Evolutionary conservation across 75 land plant species (phyloP), one percentile per base, ranked within the genome.

Genomic region (Pseudotsuga menziesii): DNA sequence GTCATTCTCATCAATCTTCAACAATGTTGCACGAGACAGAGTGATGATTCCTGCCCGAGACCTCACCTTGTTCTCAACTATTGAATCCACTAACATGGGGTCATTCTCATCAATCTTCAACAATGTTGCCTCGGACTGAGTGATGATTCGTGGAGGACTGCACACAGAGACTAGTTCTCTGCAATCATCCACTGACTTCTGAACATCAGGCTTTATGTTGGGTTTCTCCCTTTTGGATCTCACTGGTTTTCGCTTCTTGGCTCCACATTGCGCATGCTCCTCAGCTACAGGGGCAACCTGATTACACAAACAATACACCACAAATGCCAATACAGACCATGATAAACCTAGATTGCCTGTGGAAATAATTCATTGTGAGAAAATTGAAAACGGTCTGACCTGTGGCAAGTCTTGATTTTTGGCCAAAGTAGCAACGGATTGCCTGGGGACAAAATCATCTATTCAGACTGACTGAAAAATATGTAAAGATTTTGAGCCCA

Each of bases 221-320:
- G 64, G 72, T 12, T 60, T 57, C 59, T 52, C 39, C 32, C 64
- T 76, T 61, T 62, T 60, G 2, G 82, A 66, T 66, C 17, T 17
- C 7, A 69, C 29, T 48, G 32, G 32, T 0, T 80, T 79, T 25
- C 83, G 26, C 23, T 78, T 56, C 48, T 64, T 82, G 13, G 80
- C 80, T 14, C 83, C 80, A 80, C 83, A 82, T 22, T 78, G 66
- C 36, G 59, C 57, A 52, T 67, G 72, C n/a, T 76, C 82, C 55
- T 54, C 13, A n/a, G 14, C 52, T 71, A 4, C 5, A 3, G 13
- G 62, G 62, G 22, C 1, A 60, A 25, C 66, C 66, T 63, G 67
- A 41, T 63, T 79, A 58, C 61, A 25, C 77, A 26, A 35, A 54
- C 14, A 20, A 26, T 44, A 73, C 54, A 17, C 26, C 22, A 52